Conservation (phyloP, 2,329 filamentous ascomycete species). For the Zasmidium angulare region DNA sequence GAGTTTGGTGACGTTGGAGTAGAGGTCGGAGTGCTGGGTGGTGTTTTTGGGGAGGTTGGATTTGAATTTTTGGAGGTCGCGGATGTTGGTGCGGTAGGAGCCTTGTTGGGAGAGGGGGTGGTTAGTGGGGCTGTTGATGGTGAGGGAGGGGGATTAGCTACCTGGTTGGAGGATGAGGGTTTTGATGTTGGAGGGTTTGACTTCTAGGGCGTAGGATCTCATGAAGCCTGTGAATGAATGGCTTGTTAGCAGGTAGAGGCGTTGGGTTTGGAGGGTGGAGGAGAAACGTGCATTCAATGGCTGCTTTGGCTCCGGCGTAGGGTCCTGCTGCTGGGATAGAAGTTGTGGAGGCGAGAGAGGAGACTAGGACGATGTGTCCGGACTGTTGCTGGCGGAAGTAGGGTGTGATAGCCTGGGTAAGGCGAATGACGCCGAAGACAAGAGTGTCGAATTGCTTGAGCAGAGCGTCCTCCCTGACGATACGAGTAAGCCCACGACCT, state of each 20-base stretch:
- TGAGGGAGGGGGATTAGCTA: no score
- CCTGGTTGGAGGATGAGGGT: constrained; percentile 9
- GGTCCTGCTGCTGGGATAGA: neutral
- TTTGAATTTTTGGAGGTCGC: neutral
- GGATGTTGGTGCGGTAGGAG: constrained; percentile 6
- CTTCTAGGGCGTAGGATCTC: neutral
- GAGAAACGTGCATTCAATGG: neutral
- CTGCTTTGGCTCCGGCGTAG: constrained; percentile 2
- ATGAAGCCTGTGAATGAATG: neutral
- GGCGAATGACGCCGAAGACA: constrained; percentile 20
- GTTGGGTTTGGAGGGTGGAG: neutral
- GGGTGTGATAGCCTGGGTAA: constrained; percentile 20
- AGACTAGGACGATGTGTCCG: constrained; percentile 8
- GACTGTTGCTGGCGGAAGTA: constrained; percentile 17
- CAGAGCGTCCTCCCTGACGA: neutral
- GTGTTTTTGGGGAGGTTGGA: neutral
- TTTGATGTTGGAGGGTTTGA: neutral
- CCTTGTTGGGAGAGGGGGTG: constrained; percentile 5
- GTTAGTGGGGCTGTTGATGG: constrained; percentile 3
- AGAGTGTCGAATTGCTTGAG: constrained; percentile 16
- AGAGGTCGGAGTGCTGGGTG: neutral
- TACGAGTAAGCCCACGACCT: neutral
- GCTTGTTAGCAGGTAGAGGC: neutral
- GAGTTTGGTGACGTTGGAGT: neutral
- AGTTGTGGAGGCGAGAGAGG: neutral